Evolutionary conservation across 331 rosid genomes (phyloP).

Genomic region (Spiraea crenata): DNA sequence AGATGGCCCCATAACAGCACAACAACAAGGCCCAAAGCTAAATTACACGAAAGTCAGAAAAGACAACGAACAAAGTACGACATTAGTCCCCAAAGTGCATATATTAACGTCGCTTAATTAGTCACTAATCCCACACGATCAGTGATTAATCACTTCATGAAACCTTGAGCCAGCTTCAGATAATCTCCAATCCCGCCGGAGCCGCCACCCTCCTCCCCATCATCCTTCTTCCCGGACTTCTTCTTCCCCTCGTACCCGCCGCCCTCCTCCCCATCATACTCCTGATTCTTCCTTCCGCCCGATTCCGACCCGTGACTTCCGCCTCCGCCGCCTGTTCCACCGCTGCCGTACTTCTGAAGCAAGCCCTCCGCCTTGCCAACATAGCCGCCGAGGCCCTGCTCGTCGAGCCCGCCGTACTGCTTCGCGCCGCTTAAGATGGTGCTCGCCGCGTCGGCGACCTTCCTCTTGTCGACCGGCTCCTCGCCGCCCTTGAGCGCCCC

Average conservation of each 20-base stretch:
- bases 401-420: slow-evolving; percentile 54
- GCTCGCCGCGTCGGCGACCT: slow-evolving; percentile 46
- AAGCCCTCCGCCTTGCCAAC: slow-evolving; percentile 55
- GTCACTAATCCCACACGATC: not conserved
- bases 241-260: not conserved
- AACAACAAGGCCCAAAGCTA: no score
- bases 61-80: no score
- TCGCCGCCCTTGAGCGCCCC: slow-evolving; percentile 43
- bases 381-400: slow-evolving; percentile 50
- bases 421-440: slow-evolving; percentile 57
- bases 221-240: not conserved
- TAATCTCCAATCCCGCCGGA: slow-evolving; percentile 44
- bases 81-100: no score
- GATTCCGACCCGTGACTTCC: not conserved
- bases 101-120: not conserved
- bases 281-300: not conserved
- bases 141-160: slow-evolving; percentile 24
- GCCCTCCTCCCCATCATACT: not conserved
- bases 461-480: slow-evolving; percentile 45
- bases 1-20: no score
- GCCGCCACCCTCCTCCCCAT: not conserved
- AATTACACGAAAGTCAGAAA: no score
- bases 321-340: not conserved
- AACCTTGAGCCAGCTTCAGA: slow-evolving; percentile 57
- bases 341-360: slow-evolving; percentile 40